Conservation (phyloP, 352 stramenopile species). For the Phytophthora palmivora region DNA sequence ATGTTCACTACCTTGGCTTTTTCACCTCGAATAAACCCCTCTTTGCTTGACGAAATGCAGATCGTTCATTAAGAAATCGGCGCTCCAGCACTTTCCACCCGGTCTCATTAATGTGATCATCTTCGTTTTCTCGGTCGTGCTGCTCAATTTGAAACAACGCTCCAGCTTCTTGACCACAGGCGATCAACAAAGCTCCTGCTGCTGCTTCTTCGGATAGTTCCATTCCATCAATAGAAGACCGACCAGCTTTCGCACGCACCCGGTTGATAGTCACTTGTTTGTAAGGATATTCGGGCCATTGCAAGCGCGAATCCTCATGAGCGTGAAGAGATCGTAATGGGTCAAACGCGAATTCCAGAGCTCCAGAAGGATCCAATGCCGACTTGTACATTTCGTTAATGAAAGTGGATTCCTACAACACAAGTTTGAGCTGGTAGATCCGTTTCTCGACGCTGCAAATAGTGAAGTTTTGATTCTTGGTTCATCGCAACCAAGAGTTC, state of each 20-base stretch:
- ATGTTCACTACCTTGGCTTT: slow-evolving; percentile 46
- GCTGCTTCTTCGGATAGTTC: slow-evolving; percentile 46
- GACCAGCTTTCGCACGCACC: slow-evolving; percentile 44
- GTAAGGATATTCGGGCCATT: slow-evolving; percentile 73
- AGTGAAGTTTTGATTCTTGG: slow-evolving; percentile 14
- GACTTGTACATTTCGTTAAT: slow-evolving; percentile 65
- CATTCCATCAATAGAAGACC: slow-evolving; percentile 14
- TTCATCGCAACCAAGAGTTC: too few relatives aligned
- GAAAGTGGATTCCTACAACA: too few relatives aligned
- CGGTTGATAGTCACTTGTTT: slow-evolving; percentile 72
- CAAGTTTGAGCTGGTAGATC: slow-evolving; percentile 3
- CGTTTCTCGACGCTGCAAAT: slow-evolving; percentile 39
- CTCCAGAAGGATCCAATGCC: slow-evolving; percentile 37
- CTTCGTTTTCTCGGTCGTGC: slow-evolving; percentile 22
- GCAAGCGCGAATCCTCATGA: slow-evolving; percentile 48
- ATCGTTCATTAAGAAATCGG: slow-evolving; percentile 54
- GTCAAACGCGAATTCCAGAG: slow-evolving; percentile 66
- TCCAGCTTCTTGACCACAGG: slow-evolving; percentile 44
- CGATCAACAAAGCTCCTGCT: slow-evolving; percentile 61
- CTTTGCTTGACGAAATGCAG: slow-evolving; percentile 58
- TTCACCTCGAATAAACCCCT: slow-evolving; percentile 46
- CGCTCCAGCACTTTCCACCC: slow-evolving; percentile 42
- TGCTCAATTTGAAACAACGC: slow-evolving; percentile 62
- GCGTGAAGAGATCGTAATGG: slow-evolving; percentile 55
- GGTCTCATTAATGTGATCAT: background rate